Evolutionary conservation across 805 yeast species (phyloP).

Genomic region (Teunomyces atbi): DNA sequence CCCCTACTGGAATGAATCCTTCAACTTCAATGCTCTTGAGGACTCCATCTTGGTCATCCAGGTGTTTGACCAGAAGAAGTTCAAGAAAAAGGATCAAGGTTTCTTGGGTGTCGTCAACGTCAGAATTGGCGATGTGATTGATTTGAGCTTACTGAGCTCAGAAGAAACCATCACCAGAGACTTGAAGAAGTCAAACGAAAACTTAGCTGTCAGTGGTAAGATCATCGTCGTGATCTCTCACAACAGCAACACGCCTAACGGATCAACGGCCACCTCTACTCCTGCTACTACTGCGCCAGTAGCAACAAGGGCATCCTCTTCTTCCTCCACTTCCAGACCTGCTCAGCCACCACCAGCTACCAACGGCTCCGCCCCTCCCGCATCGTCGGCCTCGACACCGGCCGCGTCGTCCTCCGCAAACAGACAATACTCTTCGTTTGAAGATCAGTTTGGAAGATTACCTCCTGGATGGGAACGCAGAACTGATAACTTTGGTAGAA

Average conservation of each 20-base stretch:
- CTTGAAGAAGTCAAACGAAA: conserved; percentile 86
- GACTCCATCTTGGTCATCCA: conserved; percentile 87
- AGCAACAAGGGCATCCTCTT: conserved; percentile 19
- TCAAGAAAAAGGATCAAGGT: conserved; percentile 98
- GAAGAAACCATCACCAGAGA: conserved; percentile 93
- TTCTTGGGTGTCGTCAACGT: conserved; percentile 94
- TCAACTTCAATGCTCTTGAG: conserved; percentile 73
- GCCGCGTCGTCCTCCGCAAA: conserved; percentile 17
- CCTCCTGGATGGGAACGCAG: conserved; percentile 99
- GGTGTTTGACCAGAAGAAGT: conserved; percentile 95
- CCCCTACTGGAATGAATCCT: conserved; percentile 97
- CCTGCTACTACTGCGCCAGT: conserved; percentile 15
- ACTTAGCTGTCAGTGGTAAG: conserved; percentile 90
- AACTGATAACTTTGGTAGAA: conserved; percentile 95
- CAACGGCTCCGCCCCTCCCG: conserved; percentile 8
- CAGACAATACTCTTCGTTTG: conserved; percentile 87
- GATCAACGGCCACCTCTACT: conserved; percentile 14
- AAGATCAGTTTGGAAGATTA: conserved; percentile 92
- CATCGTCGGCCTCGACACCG: conserved; percentile 12
- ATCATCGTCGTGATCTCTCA: conserved; percentile 73
- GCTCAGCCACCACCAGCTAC: conserved; percentile 13
- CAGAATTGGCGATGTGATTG: conserved; percentile 84
- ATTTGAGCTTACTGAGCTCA: conserved; percentile 46
- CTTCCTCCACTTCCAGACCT: conserved; percentile 10
- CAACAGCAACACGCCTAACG: conserved; percentile 15